Conservation (phyloP, 108 stramenopile genomes). For the Aurantiochytrium sp. region DNA sequence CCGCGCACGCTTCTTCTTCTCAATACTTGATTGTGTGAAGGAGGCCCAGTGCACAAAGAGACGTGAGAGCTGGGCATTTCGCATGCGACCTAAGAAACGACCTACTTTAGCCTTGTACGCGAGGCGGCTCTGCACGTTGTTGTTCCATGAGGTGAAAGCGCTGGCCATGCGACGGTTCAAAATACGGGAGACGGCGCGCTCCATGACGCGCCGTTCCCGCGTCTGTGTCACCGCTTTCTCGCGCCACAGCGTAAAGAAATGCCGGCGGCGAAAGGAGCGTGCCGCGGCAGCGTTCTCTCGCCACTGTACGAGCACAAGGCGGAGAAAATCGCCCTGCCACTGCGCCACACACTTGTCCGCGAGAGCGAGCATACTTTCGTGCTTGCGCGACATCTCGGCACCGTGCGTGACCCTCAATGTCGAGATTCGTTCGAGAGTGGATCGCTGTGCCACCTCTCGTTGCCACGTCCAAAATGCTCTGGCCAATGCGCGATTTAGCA, state of each 20-base stretch:
- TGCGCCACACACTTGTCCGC: neutral
- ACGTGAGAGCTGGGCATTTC: neutral
- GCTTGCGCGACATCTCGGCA: neutral
- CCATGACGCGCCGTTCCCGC: neutral
- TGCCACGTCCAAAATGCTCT: neutral
- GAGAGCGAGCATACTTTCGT: neutral
- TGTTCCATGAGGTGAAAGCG: neutral
- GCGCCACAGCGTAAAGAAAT: neutral
- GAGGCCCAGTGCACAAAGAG: neutral
- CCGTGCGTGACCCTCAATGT: neutral
- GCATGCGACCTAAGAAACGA: neutral
- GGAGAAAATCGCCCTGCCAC: neutral
- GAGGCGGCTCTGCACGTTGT: neutral
- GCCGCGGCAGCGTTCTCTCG: neutral
- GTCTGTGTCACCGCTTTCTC: neutral
- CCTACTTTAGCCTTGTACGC: neutral
- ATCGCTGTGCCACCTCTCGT: neutral
- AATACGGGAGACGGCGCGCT: neutral
- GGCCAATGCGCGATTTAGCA: neutral
- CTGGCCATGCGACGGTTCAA: neutral
- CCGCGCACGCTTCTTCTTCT: neutral
- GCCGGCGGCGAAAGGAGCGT: neutral
- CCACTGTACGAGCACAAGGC: neutral
- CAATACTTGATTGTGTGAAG: neutral
- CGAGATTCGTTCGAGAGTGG: neutral